Percentiles rank a stretch among this genome's conserved stretches.
phyloP scores from a whole-genome alignment of 2,329 filamentous ascomycete species.

The Fusarium musae region DNA sequence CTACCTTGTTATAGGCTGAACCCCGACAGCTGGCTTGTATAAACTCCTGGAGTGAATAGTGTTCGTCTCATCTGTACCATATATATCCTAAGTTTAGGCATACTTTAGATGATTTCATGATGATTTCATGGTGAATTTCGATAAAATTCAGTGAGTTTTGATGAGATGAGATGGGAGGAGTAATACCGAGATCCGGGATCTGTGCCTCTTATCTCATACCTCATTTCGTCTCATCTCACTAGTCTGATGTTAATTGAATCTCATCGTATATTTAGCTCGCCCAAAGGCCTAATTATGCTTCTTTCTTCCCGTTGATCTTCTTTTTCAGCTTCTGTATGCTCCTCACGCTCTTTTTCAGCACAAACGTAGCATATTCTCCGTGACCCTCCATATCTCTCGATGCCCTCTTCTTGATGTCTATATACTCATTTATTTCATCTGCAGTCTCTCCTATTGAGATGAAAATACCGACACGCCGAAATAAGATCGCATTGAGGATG shows the following conservation, averaged over 20 bases:
- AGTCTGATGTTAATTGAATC: too few species aligned
- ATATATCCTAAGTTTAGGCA: too few species aligned
- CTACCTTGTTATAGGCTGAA: not conserved
- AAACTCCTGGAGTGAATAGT: too few species aligned
- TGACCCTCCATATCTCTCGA: constrained; percentile 41
- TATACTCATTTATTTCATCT: constrained; percentile 35
- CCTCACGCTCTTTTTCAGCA: constrained; percentile 24
- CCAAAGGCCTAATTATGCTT: rapidly evolving
- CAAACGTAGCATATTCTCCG: constrained; percentile 44
- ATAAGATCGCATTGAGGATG: constrained; percentile 50
- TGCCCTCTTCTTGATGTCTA: constrained; percentile 41
- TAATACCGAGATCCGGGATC: too few species aligned
- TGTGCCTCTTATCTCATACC: not conserved
- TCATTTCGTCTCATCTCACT: not conserved
- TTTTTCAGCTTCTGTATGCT: constrained; percentile 38
- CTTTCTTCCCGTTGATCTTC: constrained; percentile 30
- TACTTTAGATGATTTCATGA: too few species aligned
- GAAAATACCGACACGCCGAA: constrained; percentile 45
- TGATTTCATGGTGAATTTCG: too few species aligned
- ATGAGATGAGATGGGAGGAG: too few species aligned
- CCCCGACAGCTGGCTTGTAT: too few species aligned
- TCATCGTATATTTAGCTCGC: rapidly evolving
- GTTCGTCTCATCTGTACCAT: too few species aligned
- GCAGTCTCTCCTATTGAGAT: constrained; percentile 37
- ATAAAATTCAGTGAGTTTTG: too few species aligned